These are phyloP conservation scores for Chaetothyriales sp. DNA, from an alignment of 2,329 filamentous ascomycete species.

Conservation along the genomic window DNA sequence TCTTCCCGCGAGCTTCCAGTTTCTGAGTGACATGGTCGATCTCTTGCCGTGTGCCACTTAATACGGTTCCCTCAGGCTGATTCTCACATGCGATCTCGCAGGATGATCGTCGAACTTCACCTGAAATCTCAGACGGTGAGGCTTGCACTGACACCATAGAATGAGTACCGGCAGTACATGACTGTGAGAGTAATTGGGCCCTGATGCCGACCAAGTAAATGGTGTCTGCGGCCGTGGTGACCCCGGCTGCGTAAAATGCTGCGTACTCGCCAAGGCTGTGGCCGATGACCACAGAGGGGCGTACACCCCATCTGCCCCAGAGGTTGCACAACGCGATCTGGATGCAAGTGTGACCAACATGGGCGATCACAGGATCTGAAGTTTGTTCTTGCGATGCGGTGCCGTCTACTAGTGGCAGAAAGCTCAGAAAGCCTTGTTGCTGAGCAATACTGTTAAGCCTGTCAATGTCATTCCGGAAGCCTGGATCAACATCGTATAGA, in stretches of 20 bases:
- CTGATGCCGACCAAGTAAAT: constrained; percentile 31
- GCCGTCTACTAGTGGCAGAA: constrained; percentile 21
- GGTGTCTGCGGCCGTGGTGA: constrained; percentile 16
- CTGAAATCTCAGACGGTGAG: constrained; percentile 25
- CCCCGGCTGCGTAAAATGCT: constrained; percentile 19
- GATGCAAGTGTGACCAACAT: constrained; percentile 28
- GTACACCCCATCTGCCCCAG: constrained; percentile 21
- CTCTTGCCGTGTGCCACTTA: constrained; percentile 50
- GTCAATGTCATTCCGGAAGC: constrained; percentile 22
- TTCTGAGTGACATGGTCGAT: constrained; percentile 41
- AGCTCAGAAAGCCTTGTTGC: constrained; percentile 20
- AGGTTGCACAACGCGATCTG: constrained; percentile 30
- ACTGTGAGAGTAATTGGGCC: constrained; percentile 50
- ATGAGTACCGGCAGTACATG: constrained; percentile 54
- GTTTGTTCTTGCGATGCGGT: constrained; percentile 14
- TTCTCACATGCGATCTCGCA: constrained; percentile 59
- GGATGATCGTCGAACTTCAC: constrained; percentile 19
- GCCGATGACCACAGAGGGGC: constrained; percentile 18
- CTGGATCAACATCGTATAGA: constrained; percentile 19
- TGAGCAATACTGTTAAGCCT: constrained; percentile 23
- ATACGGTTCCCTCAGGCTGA: constrained; percentile 58
- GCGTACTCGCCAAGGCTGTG: constrained; percentile 24
- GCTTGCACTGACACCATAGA: constrained; percentile 47
- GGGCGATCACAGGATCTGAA: constrained; percentile 21
- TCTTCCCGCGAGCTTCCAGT: constrained; percentile 42